Evolutionary conservation across 257 asterid genomes (phyloP), one percentile per base, ranked within the genome.

Genomic region (Echium plantagineum): DNA sequence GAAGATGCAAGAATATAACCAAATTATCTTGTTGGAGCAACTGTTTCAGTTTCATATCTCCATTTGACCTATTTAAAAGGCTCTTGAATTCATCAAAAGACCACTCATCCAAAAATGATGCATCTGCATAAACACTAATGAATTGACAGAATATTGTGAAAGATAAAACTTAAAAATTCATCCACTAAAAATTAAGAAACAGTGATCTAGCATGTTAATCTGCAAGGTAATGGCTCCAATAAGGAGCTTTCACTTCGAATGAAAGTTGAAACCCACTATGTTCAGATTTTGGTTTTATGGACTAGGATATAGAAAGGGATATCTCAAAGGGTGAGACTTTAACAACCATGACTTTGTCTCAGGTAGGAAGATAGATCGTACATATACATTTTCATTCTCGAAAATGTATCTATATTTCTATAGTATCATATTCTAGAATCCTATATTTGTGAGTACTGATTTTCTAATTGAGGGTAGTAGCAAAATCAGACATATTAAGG

Each of bases 101-200:
- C 98, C 98, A 91, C 76, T 91, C 95, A 71, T 91, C 98, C 85
- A 91, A 73, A 80, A 91, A 88, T 1, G 97, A 91, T 49, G 97
- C 97, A 86, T 91, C 97, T 91, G 85, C 78, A 81, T 72, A 63
- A 65, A 78, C 70, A 80, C 75, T 42, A 46, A 55, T 62, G 1
- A 68, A 78, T 46, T 47, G 61, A 58, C 32, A 42, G 75, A 69
- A 63, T 63, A 58, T 48, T n/a, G 52, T 35, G 54, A 32, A 52
- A 71, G 22, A 30, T 55, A 9, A 48, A 16, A 20, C 12, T 31
- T 20, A 7, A 24, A 18, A 19, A 26, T n/a, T 15, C n/a, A 51
- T 28, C 31, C 35, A 19, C 21, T 17, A 6, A 32, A 48, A 51
- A 42, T 12, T 10, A 6, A 60, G 48, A 26, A n/a, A 22, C 49